phyloP scores from a whole-genome alignment of 768 basidiomycete species.

The Naganishia friedmannii region DNA sequence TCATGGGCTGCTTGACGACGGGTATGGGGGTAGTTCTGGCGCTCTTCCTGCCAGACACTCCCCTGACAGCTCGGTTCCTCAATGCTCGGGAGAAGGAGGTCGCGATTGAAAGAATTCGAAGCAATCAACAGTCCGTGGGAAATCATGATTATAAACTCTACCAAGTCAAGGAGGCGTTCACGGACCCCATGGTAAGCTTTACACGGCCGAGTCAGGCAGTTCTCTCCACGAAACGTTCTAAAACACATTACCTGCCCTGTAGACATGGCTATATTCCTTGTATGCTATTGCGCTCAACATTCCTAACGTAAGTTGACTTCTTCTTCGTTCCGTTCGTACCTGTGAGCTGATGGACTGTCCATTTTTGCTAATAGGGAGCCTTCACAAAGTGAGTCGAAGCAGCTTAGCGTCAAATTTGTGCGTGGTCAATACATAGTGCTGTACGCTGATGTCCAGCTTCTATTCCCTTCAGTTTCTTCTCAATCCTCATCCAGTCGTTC shows the following conservation, averaged over 20 bases:
- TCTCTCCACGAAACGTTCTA: too few relatives aligned
- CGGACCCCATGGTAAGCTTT: constrained; percentile 29
- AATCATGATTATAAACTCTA: constrained; percentile 28
- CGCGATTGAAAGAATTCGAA: constrained; percentile 31
- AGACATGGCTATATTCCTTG: constrained; percentile 32
- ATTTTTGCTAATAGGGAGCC: background rate
- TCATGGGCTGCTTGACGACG: constrained; percentile 17
- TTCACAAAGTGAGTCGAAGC: constrained; percentile 8
- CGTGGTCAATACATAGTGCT: background rate
- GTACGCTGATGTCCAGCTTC: background rate
- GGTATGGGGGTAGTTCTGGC: constrained; percentile 14
- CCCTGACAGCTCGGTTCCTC: constrained; percentile 22
- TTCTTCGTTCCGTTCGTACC: background rate
- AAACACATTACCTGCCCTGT: too few relatives aligned
- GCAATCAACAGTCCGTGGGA: constrained; percentile 34
- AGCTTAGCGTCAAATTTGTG: too few relatives aligned
- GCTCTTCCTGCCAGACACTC: constrained; percentile 28
- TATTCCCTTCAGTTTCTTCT: constrained; percentile 24
- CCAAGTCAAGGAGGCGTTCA: constrained; percentile 31
- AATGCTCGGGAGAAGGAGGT: constrained; percentile 16
- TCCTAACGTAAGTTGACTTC: constrained; percentile 19
- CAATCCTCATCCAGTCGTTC: constrained; percentile 29
- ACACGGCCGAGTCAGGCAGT: too few relatives aligned
- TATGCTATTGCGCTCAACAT: constrained; percentile 26
- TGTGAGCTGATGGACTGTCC: background rate